Percentiles rank a stretch among this genome's conserved stretches.
Conservation (phyloP, 352 stramenopile species). For the Globisporangium recalcitrans region DNA sequence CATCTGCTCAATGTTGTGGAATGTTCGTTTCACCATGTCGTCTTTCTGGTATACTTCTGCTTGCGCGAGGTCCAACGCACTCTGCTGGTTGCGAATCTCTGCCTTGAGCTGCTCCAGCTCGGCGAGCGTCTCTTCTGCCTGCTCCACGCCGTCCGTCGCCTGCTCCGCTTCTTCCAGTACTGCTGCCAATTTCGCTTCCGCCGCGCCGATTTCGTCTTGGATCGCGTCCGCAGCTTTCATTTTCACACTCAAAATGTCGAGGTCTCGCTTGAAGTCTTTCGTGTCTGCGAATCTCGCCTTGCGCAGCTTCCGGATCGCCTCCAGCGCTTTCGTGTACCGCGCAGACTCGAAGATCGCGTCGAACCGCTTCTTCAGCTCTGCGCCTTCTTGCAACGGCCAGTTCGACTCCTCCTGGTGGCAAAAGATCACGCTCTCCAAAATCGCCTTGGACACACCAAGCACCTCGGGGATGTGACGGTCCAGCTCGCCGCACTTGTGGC, state of each 20-base stretch:
- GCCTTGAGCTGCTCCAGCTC: slow-evolving; percentile 49
- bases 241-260: slow-evolving; percentile 89
- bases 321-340: slow-evolving; percentile 97
- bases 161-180: slow-evolving; percentile 32
- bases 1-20: slow-evolving; percentile 51
- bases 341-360: slow-evolving; percentile 99
- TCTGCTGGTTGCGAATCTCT: slow-evolving; percentile 34
- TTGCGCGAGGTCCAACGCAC: slow-evolving; percentile 29
- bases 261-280: slow-evolving; percentile 93
- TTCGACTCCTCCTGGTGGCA: slow-evolving; percentile 98
- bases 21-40: slow-evolving; percentile 28
- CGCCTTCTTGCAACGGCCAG: slow-evolving; percentile 95
- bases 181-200: slow-evolving; percentile 38
- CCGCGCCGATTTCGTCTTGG: slow-evolving; percentile 43
- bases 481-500: slow-evolving; percentile 94
- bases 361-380: slow-evolving; percentile 98
- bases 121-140: slow-evolving; percentile 43
- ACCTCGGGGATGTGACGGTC: slow-evolving; percentile 93
- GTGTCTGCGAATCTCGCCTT: slow-evolving; percentile 71
- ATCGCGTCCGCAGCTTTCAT: slow-evolving; percentile 55
- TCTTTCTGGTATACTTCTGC: slow-evolving; percentile 36
- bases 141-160: slow-evolving; percentile 30
- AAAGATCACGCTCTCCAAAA: slow-evolving; percentile 99
- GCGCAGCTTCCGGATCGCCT: slow-evolving; percentile 93
- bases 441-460: slow-evolving; percentile 95